Base-by-base conservation (phyloP, 352 stramenopile species). In the Stramenopiles sp. region DNA sequence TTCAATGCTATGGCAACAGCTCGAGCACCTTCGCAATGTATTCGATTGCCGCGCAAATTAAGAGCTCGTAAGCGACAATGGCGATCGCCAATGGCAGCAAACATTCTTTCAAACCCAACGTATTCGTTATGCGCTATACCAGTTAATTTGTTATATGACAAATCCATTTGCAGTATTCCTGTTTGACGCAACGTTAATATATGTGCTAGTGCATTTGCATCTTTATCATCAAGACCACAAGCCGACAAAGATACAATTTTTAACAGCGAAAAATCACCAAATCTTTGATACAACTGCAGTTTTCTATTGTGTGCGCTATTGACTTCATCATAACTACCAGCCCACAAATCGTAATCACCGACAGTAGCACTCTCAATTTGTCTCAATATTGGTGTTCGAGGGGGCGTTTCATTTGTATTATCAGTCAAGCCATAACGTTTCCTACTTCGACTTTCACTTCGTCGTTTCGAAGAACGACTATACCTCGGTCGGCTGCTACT, bases 11-110 rank as follows among this genome's bases (percentile, higher is more conserved):
- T 71, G 4, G 81, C 44, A 71, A 85, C 67, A 0, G 25, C n/a
- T 22, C 4, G 44, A 31, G 32, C 71, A 0, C 81, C 81, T 39
- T 80, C 81, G 30, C 31, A 44, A 75, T 71, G 33, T 30, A 85
- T 81, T 32, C 82, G 80, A 81, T 85, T 85, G 4, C 32, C 81
- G 0, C 83, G 80, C 4, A 85, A 80, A 29, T 67, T 31, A 4
- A 85, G 67, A 14, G 81, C 80, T 67, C 14, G 67, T 29, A 85
- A 78, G 8, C 71, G 71, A 33, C 71, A 78, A 33, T 78, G 30
- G 4, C 31, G 4, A 33, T 78, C 71, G 4, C 30, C 71, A 33
- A 78, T 78, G 14, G 71, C 71, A 78, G 30, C 31, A 33, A 33
- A 31, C 4, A 78, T 14, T 33, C 71, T 78, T 78, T 78, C 71